Conservation (phyloP, 192 early-diverging fungal genomes). For the Jimgerdemannia flammicorona region DNA sequence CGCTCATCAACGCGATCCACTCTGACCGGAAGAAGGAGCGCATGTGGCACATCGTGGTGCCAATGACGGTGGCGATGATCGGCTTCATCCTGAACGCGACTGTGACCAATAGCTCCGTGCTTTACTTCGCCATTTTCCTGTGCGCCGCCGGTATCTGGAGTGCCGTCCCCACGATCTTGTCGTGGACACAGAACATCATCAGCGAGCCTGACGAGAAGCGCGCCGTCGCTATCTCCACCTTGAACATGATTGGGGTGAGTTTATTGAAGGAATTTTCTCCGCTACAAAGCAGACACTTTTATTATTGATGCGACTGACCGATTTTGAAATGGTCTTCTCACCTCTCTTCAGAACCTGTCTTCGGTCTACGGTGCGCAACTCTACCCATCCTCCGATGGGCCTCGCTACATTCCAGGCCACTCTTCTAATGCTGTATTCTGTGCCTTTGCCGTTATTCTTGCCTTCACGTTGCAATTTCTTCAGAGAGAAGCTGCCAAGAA, state of each 20-base stretch:
- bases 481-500: too few species aligned
- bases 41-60: conserved; percentile 4
- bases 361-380: conserved; percentile 14
- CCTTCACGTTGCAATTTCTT: neutral
- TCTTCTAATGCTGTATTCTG: conserved; percentile 10
- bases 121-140: too few species aligned
- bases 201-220: conserved; percentile 12
- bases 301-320: conserved; percentile 4
- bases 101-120: neutral
- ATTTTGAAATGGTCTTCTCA: neutral
- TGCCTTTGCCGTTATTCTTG: conserved; percentile 2
- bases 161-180: conserved; percentile 8
- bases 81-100: conserved; percentile 11
- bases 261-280: too few species aligned
- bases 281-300: neutral
- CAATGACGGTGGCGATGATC: conserved; percentile 8
- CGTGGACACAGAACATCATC: conserved; percentile 8
- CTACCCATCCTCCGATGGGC: conserved; percentile 10
- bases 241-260: too few species aligned
- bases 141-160: conserved; percentile 17
- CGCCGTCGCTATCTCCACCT: neutral
- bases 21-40: conserved; percentile 9
- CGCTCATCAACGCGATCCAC: conserved; percentile 9
- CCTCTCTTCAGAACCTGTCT: too few species aligned
- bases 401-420: conserved; percentile 7